These are phyloP conservation scores for Beauveria sp. DNA, from an alignment of 2,329 filamentous ascomycete species.

Conservation along the genomic window DNA sequence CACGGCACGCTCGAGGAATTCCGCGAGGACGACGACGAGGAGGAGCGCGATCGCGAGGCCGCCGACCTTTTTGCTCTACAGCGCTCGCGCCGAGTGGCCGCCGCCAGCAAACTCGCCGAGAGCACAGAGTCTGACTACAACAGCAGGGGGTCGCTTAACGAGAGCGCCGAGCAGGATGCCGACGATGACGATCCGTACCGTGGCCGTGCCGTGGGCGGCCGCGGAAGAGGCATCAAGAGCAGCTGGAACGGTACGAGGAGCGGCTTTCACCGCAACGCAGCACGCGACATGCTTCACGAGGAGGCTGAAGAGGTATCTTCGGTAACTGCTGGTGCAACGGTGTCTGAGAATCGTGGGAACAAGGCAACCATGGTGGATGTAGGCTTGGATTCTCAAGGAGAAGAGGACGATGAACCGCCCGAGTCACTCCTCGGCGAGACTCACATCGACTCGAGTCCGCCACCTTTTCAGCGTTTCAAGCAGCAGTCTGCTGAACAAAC, in stretches of 20 bases:
- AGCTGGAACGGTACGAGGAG: constrained; percentile 55
- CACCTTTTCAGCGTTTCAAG: constrained; percentile 56
- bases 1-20: constrained; percentile 87
- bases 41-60: constrained; percentile 81
- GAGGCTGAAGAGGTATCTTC: constrained; percentile 34
- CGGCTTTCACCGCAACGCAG: constrained; percentile 21
- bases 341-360: constrained; percentile 44
- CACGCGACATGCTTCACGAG: constrained; percentile 30
- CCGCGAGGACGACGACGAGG: constrained; percentile 86
- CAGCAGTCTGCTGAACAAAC: constrained; percentile 27
- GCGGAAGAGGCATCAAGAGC: constrained; percentile 49
- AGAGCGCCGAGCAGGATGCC: constrained; percentile 22
- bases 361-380: constrained; percentile 65
- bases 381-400: constrained; percentile 63
- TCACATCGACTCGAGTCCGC: constrained; percentile 45
- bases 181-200: constrained; percentile 30
- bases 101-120: constrained; percentile 73
- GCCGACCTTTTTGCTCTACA: constrained; percentile 93
- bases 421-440: constrained; percentile 52
- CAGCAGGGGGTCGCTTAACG: constrained; percentile 30
- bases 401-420: constrained; percentile 47
- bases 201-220: constrained; percentile 24
- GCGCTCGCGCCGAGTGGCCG: constrained; percentile 80
- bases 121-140: constrained; percentile 68
- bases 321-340: constrained; percentile 23